Percentiles rank a stretch among this genome's conserved stretches.
Conservation (phyloP, 208 protist species). For the Strigomonas culicis region DNA sequence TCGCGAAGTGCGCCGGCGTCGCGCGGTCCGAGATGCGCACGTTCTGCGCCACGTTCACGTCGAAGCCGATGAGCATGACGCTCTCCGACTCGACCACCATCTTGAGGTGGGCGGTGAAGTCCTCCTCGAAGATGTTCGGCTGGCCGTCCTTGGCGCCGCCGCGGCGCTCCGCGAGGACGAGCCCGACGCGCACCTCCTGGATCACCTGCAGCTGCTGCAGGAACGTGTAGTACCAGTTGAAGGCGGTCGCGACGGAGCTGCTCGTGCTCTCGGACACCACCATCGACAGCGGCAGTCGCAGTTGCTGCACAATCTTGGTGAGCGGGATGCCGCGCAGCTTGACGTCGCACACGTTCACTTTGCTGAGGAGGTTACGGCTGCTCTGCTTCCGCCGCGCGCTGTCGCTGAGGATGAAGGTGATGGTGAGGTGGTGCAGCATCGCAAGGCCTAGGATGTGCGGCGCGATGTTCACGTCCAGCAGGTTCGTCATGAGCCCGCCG, state of each 20-base stretch:
- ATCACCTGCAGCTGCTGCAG: constrained; percentile 71
- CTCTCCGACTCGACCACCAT: constrained; percentile 57
- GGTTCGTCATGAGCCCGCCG: constrained; percentile 62
- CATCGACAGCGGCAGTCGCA: constrained; percentile 74
- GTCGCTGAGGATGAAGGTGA: constrained; percentile 66
- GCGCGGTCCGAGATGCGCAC: constrained; percentile 45
- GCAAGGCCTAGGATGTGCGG: constrained; percentile 87
- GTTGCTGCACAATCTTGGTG: constrained; percentile 78
- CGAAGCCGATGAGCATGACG: constrained; percentile 87
- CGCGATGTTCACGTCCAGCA: constrained; percentile 71
- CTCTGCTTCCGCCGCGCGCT: constrained; percentile 56
- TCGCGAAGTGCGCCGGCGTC: constrained; percentile 83
- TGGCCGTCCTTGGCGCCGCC: constrained; percentile 75
- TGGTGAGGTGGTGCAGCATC: constrained; percentile 84
- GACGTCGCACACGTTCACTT: constrained; percentile 71
- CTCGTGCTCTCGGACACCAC: constrained; percentile 64
- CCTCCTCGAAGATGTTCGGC: constrained; percentile 77
- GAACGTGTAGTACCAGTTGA: constrained; percentile 77
- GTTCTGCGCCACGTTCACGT: constrained; percentile 85
- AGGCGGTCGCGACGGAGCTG: constrained; percentile 56
- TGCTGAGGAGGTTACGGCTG: constrained; percentile 49
- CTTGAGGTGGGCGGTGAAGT: constrained; percentile 71
- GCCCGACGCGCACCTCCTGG: constrained; percentile 58
- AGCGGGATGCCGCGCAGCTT: constrained; percentile 88
- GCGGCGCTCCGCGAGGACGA: constrained; percentile 61